Conservation (phyloP, 192 early-diverging fungal genomes). For the Chytriomyces confervae region DNA sequence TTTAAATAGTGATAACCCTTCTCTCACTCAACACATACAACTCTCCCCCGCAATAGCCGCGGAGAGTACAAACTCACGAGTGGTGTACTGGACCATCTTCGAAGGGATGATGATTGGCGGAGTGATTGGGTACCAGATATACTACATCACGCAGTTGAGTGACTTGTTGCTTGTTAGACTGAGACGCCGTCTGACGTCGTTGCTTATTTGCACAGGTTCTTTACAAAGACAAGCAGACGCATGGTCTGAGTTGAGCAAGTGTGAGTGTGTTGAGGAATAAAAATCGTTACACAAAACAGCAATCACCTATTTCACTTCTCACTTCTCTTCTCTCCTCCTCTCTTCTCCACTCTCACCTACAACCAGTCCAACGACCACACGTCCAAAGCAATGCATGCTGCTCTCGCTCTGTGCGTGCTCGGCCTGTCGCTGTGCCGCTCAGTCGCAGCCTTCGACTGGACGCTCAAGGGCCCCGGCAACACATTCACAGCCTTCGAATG, state of each 20-base stretch:
- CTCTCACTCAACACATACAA: neutral
- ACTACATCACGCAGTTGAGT: slow-evolving; percentile 24
- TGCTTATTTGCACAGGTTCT: slow-evolving; percentile 8
- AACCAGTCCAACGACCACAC: too few relatives aligned
- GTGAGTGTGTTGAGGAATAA: too few relatives aligned
- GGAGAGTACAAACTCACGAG: slow-evolving; percentile 28
- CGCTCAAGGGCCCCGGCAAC: slow-evolving; percentile 18
- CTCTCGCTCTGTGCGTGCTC: too few relatives aligned
- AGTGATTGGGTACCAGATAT: slow-evolving; percentile 28
- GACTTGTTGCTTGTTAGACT: neutral
- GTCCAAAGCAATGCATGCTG: too few relatives aligned
- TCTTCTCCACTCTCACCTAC: too few relatives aligned
- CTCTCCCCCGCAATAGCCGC: neutral
- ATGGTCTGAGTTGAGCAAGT: neutral
- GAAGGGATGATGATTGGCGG: slow-evolving; percentile 23
- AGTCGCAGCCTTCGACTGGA: slow-evolving; percentile 28
- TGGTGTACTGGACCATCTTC: slow-evolving; percentile 25
- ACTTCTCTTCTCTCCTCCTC: too few relatives aligned
- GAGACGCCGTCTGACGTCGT: neutral
- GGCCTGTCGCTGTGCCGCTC: too few relatives aligned
- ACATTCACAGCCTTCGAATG: slow-evolving; percentile 2
- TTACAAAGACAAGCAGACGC: slow-evolving; percentile 1
- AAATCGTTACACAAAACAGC: too few relatives aligned
- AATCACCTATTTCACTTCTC: too few relatives aligned
- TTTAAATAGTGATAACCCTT: neutral